Evolutionary conservation across 768 basidiomycete genomes (phyloP).

Genomic region (Xerocomellus intermedius): DNA sequence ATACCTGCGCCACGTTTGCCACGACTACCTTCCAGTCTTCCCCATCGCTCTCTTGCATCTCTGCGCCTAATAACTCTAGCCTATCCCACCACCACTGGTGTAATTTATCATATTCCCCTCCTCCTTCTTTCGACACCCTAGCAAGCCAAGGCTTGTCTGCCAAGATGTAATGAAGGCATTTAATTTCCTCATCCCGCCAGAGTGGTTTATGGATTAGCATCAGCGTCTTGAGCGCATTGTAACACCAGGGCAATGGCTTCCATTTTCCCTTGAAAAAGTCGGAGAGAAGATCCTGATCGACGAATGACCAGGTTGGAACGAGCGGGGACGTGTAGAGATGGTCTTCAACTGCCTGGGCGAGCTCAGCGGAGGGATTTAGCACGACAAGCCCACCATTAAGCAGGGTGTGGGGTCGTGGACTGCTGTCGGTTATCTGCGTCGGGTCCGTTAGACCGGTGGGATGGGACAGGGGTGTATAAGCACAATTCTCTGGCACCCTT

Average conservation of each 20-base stretch:
- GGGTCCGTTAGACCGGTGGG: constrained; percentile 49
- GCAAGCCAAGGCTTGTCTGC: constrained; percentile 83
- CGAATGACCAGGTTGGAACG: constrained; percentile 62
- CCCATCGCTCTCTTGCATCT: constrained; percentile 44
- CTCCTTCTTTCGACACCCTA: constrained; percentile 38
- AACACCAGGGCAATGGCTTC: constrained; percentile 79
- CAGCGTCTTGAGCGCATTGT: constrained; percentile 92
- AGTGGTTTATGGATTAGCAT: constrained; percentile 64
- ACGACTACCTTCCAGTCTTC: constrained; percentile 51
- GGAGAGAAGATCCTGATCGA: constrained; percentile 91
- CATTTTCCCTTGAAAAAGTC: constrained; percentile 76
- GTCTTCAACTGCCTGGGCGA: constrained; percentile 51
- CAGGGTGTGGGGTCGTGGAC: constrained; percentile 72
- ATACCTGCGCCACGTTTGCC: constrained; percentile 41
- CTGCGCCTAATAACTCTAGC: constrained; percentile 43
- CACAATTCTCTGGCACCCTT: constrained; percentile 91
- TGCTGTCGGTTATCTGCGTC: constrained; percentile 36
- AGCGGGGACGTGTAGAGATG: constrained; percentile 47
- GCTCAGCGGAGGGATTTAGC: constrained; percentile 64
- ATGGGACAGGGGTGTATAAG: constrained; percentile 56
- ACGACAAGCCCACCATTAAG: constrained; percentile 92
- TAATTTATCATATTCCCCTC: constrained; percentile 50
- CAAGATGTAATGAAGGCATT: constrained; percentile 86
- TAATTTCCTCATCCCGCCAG: constrained; percentile 86
- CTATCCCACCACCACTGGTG: constrained; percentile 83